Evolutionary conservation across 1,139 yeast genomes (phyloP).

Genomic region (Protomyces macrosporus): DNA sequence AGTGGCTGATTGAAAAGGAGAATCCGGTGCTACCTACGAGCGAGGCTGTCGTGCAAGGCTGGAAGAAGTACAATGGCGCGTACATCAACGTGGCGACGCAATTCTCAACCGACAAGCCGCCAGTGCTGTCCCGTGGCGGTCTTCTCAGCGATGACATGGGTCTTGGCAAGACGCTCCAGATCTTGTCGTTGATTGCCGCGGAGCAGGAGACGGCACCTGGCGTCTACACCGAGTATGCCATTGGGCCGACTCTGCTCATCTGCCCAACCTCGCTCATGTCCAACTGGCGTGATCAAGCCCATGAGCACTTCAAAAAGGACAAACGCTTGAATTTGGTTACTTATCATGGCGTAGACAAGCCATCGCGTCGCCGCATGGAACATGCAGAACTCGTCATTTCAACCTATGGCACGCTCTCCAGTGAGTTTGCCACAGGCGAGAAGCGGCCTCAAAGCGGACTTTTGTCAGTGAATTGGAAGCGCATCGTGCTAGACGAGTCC

Average conservation of each 20-base stretch:
- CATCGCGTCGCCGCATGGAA: conserved; percentile 35
- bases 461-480: conserved; percentile 66
- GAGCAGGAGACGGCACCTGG: conserved; percentile 13
- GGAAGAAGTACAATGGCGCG: conserved; percentile 63
- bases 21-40: conserved; percentile 28
- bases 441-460: conserved; percentile 60
- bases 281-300: conserved; percentile 83
- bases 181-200: conserved; percentile 60
- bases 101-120: conserved; percentile 7
- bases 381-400: conserved; percentile 59
- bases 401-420: conserved; percentile 80
- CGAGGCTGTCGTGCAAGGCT: conserved; percentile 24
- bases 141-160: conserved; percentile 97
- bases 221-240: background rate
- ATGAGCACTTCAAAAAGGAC: conserved; percentile 45
- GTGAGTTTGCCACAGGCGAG: conserved; percentile 44
- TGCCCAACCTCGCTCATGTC: conserved; percentile 86
- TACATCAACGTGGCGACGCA: conserved; percentile 28
- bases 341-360: conserved; percentile 63
- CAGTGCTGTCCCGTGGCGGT: conserved; percentile 53
- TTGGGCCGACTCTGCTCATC: conserved; percentile 65
- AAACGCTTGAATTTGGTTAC: conserved; percentile 40
- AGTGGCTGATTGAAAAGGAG: conserved; percentile 70
- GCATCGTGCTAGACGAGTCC: conserved; percentile 86
- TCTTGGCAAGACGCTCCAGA: conserved; percentile 83